phyloP scores from a whole-genome alignment of 768 basidiomycete genomes.

The Coprinopsis strossmayeri region DNA sequence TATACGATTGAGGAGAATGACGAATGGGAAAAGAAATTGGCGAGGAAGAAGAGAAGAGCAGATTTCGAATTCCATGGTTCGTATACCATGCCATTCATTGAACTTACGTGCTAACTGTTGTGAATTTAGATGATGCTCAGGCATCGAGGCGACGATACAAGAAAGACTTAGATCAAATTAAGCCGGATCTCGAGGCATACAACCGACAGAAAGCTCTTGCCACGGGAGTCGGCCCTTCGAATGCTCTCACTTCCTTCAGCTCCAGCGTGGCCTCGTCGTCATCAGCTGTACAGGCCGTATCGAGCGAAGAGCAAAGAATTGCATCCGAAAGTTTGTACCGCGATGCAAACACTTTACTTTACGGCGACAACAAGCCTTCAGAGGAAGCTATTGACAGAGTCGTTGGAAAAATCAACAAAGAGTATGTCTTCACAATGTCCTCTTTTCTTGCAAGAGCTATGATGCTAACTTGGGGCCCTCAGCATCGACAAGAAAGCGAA shows the following conservation, averaged over 20 bases:
- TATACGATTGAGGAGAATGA: conserved; percentile 96
- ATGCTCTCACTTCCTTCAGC: conserved; percentile 60
- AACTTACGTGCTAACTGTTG: conserved; percentile 2
- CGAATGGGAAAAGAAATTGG: conserved; percentile 88
- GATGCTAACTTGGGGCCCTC: conserved; percentile 3
- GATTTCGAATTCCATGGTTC: conserved; percentile 90
- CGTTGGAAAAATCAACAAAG: conserved; percentile 84
- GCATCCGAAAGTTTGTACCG: conserved; percentile 83
- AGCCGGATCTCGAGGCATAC: conserved; percentile 83
- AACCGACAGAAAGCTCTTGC: conserved; percentile 86
- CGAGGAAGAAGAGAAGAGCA: conserved; percentile 74
- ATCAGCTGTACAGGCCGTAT: conserved; percentile 28
- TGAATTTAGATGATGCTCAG: conserved; percentile 72
- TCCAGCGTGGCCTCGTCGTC: conserved; percentile 28
- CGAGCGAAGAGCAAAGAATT: conserved; percentile 46
- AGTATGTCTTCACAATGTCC: conserved; percentile 48
- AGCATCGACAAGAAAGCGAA: conserved; percentile 89
- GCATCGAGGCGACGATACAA: conserved; percentile 87
- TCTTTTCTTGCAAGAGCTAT: neutral
- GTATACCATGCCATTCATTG: conserved; percentile 20
- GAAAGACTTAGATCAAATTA: conserved; percentile 83
- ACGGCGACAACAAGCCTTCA: conserved; percentile 91
- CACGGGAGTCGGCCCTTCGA: conserved; percentile 59
- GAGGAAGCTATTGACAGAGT: conserved; percentile 96
- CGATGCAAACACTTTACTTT: conserved; percentile 87